These are phyloP conservation scores for Amoebophrya sp. DNA, from an alignment of 169 alveolate species.

Conservation along the genomic window DNA sequence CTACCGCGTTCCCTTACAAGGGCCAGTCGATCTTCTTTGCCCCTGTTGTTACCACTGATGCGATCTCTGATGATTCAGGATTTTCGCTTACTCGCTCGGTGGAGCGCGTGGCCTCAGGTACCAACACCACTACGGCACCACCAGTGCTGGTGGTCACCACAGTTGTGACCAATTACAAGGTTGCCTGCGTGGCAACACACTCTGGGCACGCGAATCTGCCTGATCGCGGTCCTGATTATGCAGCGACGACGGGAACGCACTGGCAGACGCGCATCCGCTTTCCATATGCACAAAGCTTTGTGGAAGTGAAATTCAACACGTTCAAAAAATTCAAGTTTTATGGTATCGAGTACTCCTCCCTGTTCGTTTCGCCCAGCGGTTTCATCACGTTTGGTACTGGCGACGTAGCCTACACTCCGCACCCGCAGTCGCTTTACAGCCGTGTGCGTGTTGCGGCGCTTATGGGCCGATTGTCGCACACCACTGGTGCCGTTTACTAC, in stretches of 20 bases:
- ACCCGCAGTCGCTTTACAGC: neutral
- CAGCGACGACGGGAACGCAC: neutral
- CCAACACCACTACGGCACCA: neutral
- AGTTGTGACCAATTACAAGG: neutral
- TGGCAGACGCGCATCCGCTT: neutral
- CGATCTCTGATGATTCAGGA: neutral
- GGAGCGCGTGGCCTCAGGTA: neutral
- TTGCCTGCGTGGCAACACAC: neutral
- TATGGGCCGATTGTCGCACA: neutral
- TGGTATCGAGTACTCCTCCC: neutral
- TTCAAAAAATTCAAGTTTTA: neutral
- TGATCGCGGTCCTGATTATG: neutral
- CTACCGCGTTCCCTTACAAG: neutral
- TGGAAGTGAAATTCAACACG: neutral
- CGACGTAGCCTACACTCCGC: neutral
- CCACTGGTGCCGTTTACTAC: neutral
- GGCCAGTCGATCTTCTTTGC: neutral
- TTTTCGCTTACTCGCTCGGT: neutral
- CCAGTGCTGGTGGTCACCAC: neutral
- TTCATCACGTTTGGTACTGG: neutral
- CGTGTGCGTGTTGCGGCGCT: conserved; percentile 10
- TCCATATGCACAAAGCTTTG: neutral
- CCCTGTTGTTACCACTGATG: neutral
- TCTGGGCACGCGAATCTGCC: neutral
- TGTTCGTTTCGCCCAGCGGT: neutral